Conservation (phyloP, 2,329 filamentous ascomycete species). For the Orbilia javanica region DNA sequence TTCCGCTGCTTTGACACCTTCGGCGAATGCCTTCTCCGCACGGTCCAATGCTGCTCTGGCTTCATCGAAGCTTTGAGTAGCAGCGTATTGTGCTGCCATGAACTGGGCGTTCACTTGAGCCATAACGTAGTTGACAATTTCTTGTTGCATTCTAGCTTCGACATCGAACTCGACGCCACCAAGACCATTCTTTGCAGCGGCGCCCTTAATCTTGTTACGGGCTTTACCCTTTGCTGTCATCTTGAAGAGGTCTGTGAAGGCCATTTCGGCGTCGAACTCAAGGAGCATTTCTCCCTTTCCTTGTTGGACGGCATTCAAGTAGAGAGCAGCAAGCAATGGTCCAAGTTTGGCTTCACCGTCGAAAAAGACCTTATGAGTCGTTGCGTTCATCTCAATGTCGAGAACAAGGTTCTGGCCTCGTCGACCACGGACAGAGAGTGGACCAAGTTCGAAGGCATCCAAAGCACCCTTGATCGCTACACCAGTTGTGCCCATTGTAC, state of each 20-base stretch:
- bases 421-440: slow-evolving; percentile 19
- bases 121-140: slow-evolving; percentile 29
- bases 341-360: slow-evolving; percentile 18
- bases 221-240: slow-evolving; percentile 27
- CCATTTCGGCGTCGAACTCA: slow-evolving; percentile 24
- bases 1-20: slow-evolving; percentile 11
- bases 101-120: slow-evolving; percentile 22
- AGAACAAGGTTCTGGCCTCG: slow-evolving; percentile 25
- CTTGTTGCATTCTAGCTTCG: slow-evolving; percentile 18
- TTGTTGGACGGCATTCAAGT: slow-evolving; percentile 5
- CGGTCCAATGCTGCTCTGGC: slow-evolving; percentile 15
- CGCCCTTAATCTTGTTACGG: slow-evolving; percentile 14
- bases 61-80: slow-evolving; percentile 20
- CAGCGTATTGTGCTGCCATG: slow-evolving; percentile 23
- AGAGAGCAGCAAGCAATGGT: slow-evolving; percentile 9
- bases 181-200: not conserved
- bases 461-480: slow-evolving; percentile 19
- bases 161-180: slow-evolving; percentile 18
- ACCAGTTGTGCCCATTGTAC: slow-evolving; percentile 10
- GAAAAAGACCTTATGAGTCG: slow-evolving; percentile 14
- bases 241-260: slow-evolving; percentile 18
- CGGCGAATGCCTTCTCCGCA: slow-evolving; percentile 18
- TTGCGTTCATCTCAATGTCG: slow-evolving; percentile 19
- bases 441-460: slow-evolving; percentile 21
- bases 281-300: slow-evolving; percentile 10